Percentiles rank a stretch among this genome's conserved stretches.
These are phyloP conservation scores for Silene latifolia DNA, from an alignment of 148 eudicot genomes.

Conservation along the genomic window DNA sequence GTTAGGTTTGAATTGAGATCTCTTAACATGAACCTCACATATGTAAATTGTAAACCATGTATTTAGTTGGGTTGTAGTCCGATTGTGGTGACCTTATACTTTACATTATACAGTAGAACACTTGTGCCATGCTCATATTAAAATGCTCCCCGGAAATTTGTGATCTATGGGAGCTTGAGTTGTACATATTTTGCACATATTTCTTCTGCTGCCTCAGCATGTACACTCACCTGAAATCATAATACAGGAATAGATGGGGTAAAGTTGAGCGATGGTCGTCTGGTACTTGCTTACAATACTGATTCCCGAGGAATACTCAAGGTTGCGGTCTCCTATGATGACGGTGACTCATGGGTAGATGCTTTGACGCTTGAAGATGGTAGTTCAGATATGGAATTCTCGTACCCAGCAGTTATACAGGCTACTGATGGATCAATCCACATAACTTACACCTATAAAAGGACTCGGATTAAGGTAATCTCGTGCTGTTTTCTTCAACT, in stretches of 20 bases:
- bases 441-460: slow-evolving; percentile 85
- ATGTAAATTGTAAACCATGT: too few species aligned
- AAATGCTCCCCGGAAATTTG: too few species aligned
- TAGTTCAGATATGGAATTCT: slow-evolving; percentile 70
- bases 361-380: slow-evolving; percentile 61
- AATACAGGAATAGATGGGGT: slow-evolving; percentile 81
- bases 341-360: slow-evolving; percentile 85
- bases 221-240: too few species aligned
- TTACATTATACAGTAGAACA: too few species aligned
- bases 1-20: too few species aligned
- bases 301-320: slow-evolving; percentile 58
- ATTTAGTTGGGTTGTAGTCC: too few species aligned
- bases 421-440: slow-evolving; percentile 68
- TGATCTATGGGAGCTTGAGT: too few species aligned
- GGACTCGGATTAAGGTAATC: slow-evolving; percentile 85
- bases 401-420: slow-evolving; percentile 91
- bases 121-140: too few species aligned
- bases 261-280: slow-evolving; percentile 71
- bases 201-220: too few species aligned
- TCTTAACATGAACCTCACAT: too few species aligned
- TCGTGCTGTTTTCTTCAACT: background rate
- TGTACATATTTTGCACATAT: too few species aligned
- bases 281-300: slow-evolving; percentile 86
- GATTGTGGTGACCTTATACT: too few species aligned
- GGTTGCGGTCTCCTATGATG: slow-evolving; percentile 47